phyloP scores from a whole-genome alignment of 805 yeast genomes.

The Sugiyamaella marilandica region DNA sequence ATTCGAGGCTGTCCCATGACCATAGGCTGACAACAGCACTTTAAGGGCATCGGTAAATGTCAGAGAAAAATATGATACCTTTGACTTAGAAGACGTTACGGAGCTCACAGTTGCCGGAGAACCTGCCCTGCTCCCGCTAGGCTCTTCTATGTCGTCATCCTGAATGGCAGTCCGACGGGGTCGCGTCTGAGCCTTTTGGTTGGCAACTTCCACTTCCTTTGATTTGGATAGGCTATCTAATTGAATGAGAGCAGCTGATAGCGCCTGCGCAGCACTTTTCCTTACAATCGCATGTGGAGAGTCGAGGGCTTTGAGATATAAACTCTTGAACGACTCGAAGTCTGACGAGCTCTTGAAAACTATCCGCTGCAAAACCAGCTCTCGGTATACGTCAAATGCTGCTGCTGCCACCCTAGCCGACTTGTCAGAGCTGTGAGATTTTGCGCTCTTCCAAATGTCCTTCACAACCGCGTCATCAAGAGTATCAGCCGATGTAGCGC shows the following conservation, averaged over 20 bases:
- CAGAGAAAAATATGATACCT: conserved; percentile 16
- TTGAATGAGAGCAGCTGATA: conserved; percentile 25
- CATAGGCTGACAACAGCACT: conserved; percentile 20
- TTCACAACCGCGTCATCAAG: conserved; percentile 31
- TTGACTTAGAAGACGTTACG: neutral
- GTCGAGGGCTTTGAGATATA: conserved; percentile 25
- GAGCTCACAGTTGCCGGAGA: conserved; percentile 3
- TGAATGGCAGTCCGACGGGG: conserved; percentile 6
- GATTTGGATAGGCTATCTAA: conserved; percentile 12
- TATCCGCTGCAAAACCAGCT: conserved; percentile 22
- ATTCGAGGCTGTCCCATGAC: conserved; percentile 16
- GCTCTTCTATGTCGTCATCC: conserved; percentile 17
- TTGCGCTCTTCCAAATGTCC: conserved; percentile 31
- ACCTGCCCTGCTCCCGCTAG: neutral
- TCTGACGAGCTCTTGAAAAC: conserved; percentile 25
- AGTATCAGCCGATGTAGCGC: conserved; percentile 26
- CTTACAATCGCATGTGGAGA: conserved; percentile 23
- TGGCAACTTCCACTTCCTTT: conserved; percentile 13
- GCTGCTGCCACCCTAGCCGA: conserved; percentile 30
- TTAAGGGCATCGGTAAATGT: conserved; percentile 23
- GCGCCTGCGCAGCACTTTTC: conserved; percentile 29
- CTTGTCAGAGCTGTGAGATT: conserved; percentile 24
- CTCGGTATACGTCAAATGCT: conserved; percentile 27
- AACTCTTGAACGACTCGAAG: conserved; percentile 25
- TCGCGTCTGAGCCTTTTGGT: conserved; percentile 6